Evolutionary conservation across 371 early-diverging fungal genomes (phyloP), one percentile per base, ranked within the genome.

Genomic region (Rhizopus delemar): DNA sequence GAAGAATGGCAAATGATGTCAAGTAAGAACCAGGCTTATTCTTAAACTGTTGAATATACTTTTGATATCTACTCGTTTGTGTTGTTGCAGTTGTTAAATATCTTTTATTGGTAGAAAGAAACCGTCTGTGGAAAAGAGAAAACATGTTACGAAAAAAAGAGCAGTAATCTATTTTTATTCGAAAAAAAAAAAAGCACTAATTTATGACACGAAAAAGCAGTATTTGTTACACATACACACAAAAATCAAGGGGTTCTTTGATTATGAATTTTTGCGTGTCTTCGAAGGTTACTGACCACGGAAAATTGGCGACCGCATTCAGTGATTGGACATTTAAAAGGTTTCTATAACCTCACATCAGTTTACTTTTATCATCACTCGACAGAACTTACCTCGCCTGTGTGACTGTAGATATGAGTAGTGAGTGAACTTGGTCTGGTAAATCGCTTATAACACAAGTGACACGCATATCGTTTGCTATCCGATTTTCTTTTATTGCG

Each of bases 1-100:
- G 96, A 22, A 96, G 81, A 9, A 94, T 62, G 4, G 87, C 85
- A 73, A 96, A 96, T 2, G 93, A 78, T 11, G 87, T 82, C 46
- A 93, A 67, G 71, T 93, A 89, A 46, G 90, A 87, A 33, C 85
- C 91, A 0, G 95, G 94, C 38, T 86, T 85, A 58, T 78, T 71
- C 33, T 83, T 80, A 71, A 94, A 89, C 56, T 82, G 84, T 13
- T 81, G 68, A 22, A 81, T 80, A 67, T 89, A 86, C 49, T 67
- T 67, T 31, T 48, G 41, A n/a, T 67, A 67, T 3, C 68, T 57
- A 22, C n/a, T 46, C 36, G 33, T 9, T 29, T 8, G 48, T 7
- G 48, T 16, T 22, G 22, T 22, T 22, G 22, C 22, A 22, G 22
- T 22, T 2, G 22, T 22, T 22, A 22, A 22, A 22, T 22, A 22